These are phyloP conservation scores for Cinnamomum micranthum DNA, from an alignment of 164 flowering plant species.

Conservation along the genomic window DNA sequence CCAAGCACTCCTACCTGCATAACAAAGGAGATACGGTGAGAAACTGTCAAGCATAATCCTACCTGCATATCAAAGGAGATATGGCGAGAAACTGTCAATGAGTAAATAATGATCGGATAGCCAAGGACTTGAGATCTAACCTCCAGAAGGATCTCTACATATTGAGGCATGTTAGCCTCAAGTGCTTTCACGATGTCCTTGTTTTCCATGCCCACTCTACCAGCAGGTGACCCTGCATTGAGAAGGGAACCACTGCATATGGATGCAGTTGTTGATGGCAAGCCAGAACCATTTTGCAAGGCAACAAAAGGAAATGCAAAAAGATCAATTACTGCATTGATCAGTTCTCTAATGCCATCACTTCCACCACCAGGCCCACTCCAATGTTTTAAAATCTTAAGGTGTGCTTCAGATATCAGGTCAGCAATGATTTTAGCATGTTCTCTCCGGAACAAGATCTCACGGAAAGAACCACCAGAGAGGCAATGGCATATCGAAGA, in stretches of 20 bases:
- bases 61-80: constrained; percentile 4
- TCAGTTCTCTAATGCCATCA: constrained; percentile 61
- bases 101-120: too few species aligned
- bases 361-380: constrained; percentile 92
- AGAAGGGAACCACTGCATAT: constrained; percentile 87
- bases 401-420: constrained; percentile 66
- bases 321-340: constrained; percentile 74
- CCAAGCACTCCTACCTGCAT: constrained; percentile 73
- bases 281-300: constrained; percentile 64
- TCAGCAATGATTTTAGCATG: constrained; percentile 51
- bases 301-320: constrained; percentile 97
- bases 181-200: constrained; percentile 64
- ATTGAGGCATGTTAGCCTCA: constrained; percentile 69
- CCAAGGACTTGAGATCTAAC: constrained; percentile 30
- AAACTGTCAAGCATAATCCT: background rate
- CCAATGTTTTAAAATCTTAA: constrained; percentile 73
- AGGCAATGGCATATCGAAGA: constrained; percentile 81
- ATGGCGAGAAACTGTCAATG: constrained; percentile 8
- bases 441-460: constrained; percentile 60
- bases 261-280: constrained; percentile 81
- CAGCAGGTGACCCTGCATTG: constrained; percentile 76
- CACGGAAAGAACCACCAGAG: constrained; percentile 80
- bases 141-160: constrained; percentile 72
- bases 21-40: constrained; percentile 15
- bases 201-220: constrained; percentile 63